phyloP scores from a whole-genome alignment of 768 basidiomycete species.

The Calocybe gangraenosa region DNA sequence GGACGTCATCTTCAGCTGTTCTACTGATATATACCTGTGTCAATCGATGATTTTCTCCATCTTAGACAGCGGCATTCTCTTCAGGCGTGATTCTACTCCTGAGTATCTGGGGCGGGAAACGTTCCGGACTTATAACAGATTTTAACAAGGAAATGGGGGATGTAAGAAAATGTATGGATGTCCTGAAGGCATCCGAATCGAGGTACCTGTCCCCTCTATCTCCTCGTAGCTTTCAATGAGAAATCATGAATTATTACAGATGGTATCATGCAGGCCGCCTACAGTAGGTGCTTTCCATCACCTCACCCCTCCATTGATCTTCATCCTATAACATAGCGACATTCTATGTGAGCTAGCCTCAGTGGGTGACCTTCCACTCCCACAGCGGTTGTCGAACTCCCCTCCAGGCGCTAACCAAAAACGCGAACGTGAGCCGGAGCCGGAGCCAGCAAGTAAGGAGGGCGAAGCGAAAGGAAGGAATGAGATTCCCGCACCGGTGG shows the following conservation, averaged over 20 bases:
- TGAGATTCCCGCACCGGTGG: neutral
- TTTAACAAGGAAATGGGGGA: slow-evolving; percentile 54
- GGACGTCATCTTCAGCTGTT: slow-evolving; percentile 1
- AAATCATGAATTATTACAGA: slow-evolving; percentile 10
- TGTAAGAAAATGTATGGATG: slow-evolving; percentile 59
- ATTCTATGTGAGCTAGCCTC: slow-evolving; percentile 67
- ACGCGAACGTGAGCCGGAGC: slow-evolving; percentile 54
- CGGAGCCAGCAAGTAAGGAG: slow-evolving; percentile 35
- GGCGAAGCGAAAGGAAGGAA: neutral
- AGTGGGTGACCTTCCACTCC: slow-evolving; percentile 65
- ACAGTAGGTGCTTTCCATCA: too few relatives aligned
- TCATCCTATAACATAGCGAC: slow-evolving; percentile 44
- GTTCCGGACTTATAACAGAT: slow-evolving; percentile 44
- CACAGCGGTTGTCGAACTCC: slow-evolving; percentile 39
- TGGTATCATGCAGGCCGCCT: slow-evolving; percentile 43
- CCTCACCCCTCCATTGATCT: neutral
- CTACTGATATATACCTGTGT: neutral
- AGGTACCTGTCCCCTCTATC: slow-evolving; percentile 16
- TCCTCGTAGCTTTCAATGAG: neutral
- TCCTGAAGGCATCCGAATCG: slow-evolving; percentile 37
- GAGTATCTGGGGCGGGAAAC: slow-evolving; percentile 65
- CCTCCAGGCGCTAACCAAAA: slow-evolving; percentile 37
- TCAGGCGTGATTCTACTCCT: slow-evolving; percentile 57
- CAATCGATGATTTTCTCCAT: neutral
- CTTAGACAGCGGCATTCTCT: slow-evolving; percentile 37